A percentile compares a stretch with the other conserved stretches of the same genome.
These are phyloP conservation scores for Mycosphaerella arachidis DNA, from an alignment of 2,329 filamentous ascomycete genomes.

Conservation along the genomic window DNA sequence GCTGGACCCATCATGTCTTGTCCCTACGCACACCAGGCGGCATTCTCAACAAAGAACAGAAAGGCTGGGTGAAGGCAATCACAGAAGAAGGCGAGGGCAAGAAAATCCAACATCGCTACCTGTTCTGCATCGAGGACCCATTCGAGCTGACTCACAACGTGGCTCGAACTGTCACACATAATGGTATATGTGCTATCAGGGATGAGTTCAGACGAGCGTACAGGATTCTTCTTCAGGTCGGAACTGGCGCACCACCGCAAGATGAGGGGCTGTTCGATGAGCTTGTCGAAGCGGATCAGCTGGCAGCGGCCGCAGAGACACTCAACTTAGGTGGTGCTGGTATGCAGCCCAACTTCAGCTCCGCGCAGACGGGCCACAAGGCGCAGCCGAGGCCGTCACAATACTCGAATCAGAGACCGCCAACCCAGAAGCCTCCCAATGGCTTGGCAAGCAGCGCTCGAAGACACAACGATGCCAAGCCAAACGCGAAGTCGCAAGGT, in stretches of 20 bases:
- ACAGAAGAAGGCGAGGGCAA: slow-evolving; percentile 54
- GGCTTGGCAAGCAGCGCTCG: neutral
- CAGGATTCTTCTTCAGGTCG: slow-evolving; percentile 59
- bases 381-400: neutral
- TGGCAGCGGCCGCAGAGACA: slow-evolving; percentile 3
- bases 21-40: slow-evolving; percentile 69
- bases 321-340: neutral
- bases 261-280: slow-evolving; percentile 16
- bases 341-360: neutral
- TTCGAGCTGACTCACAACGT: slow-evolving; percentile 88
- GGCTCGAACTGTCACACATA: slow-evolving; percentile 77
- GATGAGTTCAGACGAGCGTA: slow-evolving; percentile 81
- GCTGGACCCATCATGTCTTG: slow-evolving; percentile 75
- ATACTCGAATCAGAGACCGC: neutral
- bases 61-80: slow-evolving; percentile 82
- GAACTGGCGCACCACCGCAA: slow-evolving; percentile 33
- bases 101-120: slow-evolving; percentile 72
- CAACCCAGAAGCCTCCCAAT: neutral
- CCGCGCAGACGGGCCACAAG: neutral
- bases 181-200: slow-evolving; percentile 73
- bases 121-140: slow-evolving; percentile 88
- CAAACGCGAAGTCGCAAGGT: slow-evolving; percentile 1
- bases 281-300: slow-evolving; percentile 13
- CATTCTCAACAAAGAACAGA: slow-evolving; percentile 66
- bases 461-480: slow-evolving; percentile 2